Evolutionary conservation across 2,329 filamentous ascomycete species (phyloP), one percentile per base, ranked within the genome.

Genomic region (Monilinia polystroma): DNA sequence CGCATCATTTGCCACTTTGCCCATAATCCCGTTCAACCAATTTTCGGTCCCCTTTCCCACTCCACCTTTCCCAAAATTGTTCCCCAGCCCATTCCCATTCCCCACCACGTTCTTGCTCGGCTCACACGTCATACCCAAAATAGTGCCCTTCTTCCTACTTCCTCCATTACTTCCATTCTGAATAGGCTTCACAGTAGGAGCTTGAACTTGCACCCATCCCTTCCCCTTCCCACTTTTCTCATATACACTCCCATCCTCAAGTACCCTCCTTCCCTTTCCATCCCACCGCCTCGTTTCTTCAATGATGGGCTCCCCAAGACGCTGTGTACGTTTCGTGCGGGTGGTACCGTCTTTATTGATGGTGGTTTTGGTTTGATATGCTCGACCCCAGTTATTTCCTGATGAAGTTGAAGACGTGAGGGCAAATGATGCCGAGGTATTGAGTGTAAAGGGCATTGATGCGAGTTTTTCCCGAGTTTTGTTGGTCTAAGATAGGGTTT

Each of bases 171-270:
- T 45, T 23, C 23, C 57, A 38, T 29, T 26, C 10, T 66, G 52
- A 1, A 66, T 29, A 16, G 56, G 20, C 16, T 66, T 53, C 35
- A 66, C 56, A 26, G 56, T 62, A 20, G 64, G 64, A 7, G 20
- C 56, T 29, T 54, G 56, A 18, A 66, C 64, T 20, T 62, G 56
- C 16, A 58, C 58, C 64, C 64, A 66, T 23, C 64, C 64, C 20
- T 43, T 66, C 43, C 64, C 64, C 38, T 66, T 66, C 8, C 64
- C 64, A 53, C 62, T 66, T 8, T 66, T 66, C 38, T 66, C 64
- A 20, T 62, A 66, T 4, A 66, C 47, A 47, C 64, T 66, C 32
- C 64, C 64, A 62, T 66, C 56, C 47, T 66, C 64, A 14, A 66
- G 43, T 2, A 66, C 47, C 10, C 56, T 54, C 29, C 64, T 62